Conservation (phyloP, 768 basidiomycete species). For the Phlebiopsis gigantea region DNA sequence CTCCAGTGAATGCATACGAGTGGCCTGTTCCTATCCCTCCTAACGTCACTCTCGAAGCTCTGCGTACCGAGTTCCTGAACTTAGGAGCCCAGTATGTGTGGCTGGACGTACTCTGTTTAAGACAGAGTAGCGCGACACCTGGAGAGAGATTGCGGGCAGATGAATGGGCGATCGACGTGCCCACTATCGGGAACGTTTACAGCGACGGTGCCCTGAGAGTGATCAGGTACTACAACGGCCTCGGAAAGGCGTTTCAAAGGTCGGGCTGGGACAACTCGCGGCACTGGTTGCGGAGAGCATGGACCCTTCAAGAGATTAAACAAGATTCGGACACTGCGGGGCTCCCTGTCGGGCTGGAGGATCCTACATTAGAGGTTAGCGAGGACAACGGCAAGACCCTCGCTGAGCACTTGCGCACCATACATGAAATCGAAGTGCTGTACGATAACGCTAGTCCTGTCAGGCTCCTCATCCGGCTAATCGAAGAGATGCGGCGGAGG, state of each 20-base stretch:
- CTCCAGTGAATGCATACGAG: neutral
- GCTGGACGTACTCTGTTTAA: neutral
- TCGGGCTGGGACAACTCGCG: neutral
- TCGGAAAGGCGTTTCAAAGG: neutral
- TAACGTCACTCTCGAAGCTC: neutral
- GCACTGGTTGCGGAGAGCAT: neutral
- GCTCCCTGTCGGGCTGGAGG: too few species aligned
- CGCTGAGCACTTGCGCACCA: too few species aligned
- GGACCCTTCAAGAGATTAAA: neutral
- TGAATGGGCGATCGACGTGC: conserved; percentile 1
- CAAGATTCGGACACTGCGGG: neutral
- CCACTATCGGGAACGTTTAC: conserved; percentile 1
- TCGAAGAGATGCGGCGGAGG: neutral
- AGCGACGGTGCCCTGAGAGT: neutral
- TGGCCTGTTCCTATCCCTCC: conserved; percentile 3
- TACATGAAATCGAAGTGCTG: too few species aligned
- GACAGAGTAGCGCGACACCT: neutral
- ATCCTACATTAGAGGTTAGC: too few species aligned
- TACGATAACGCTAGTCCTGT: too few species aligned
- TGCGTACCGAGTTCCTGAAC: neutral
- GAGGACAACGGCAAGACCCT: too few species aligned
- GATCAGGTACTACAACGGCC: neutral
- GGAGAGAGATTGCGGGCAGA: neutral
- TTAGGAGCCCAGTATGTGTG: neutral
- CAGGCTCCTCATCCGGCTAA: neutral